Percentiles rank a stretch among this genome's conserved stretches.
phyloP scores from a whole-genome alignment of 2,329 filamentous ascomycete species.

The Trichoderma lentiforme region DNA sequence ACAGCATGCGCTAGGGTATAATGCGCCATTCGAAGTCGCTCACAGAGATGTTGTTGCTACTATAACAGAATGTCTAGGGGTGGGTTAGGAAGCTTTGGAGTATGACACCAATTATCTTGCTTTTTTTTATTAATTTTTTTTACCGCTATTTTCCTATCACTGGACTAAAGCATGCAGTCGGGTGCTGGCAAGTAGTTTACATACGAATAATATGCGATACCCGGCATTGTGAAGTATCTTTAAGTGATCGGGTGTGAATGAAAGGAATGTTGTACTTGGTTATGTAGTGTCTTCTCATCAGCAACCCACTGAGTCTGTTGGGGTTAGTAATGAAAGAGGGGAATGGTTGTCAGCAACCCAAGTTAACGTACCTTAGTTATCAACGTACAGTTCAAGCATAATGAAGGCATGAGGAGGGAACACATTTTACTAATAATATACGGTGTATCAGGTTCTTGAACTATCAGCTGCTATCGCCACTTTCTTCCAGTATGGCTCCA shows the following conservation, averaged over 20 bases:
- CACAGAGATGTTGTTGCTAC: not conserved
- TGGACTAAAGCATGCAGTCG: not conserved
- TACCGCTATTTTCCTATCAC: not conserved
- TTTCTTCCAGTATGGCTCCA: too few species aligned
- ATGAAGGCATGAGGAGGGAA: too few species aligned
- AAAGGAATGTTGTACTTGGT: not conserved
- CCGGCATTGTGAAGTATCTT: not conserved
- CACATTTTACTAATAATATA: too few species aligned
- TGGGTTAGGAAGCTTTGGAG: not conserved
- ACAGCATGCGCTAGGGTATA: not conserved
- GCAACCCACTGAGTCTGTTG: not conserved
- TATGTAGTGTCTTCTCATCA: not conserved
- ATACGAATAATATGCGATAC: constrained; percentile 16
- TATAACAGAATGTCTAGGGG: not conserved
- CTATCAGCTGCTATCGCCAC: too few species aligned
- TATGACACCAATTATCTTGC: not conserved
- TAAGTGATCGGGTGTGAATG: not conserved
- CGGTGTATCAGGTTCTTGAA: too few species aligned
- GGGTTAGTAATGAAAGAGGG: not conserved
- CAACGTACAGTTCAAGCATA: not conserved
- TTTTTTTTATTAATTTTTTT: not conserved
- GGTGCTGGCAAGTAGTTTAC: not conserved
- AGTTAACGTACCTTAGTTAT: not conserved
- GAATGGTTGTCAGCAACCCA: not conserved
- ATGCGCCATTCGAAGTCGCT: not conserved